A percentile compares a stretch with the other conserved stretches of the same genome.
Evolutionary conservation across 2,329 filamentous ascomycete species (phyloP).

Genomic region (Davidsoniella neocaledoniae): DNA sequence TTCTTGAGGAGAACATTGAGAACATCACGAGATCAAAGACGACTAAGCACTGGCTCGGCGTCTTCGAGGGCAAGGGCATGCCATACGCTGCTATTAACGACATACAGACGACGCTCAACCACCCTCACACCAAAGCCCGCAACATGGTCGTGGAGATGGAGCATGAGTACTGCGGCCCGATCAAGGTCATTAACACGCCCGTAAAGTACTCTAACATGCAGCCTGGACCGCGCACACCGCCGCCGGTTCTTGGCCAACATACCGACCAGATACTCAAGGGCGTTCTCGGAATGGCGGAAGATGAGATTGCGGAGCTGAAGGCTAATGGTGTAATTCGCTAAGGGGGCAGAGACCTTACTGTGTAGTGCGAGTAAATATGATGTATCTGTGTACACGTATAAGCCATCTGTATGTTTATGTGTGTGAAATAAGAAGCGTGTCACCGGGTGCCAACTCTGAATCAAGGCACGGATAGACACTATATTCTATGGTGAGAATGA

Average conservation of each 20-base stretch:
- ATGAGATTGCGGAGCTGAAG: slow-evolving; percentile 45
- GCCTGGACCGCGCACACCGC: slow-evolving; percentile 58
- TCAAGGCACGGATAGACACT: too few relatives aligned
- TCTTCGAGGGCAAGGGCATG: slow-evolving; percentile 82
- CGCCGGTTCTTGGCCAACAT: slow-evolving; percentile 75
- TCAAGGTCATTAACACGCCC: slow-evolving; percentile 85
- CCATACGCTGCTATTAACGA: slow-evolving; percentile 91
- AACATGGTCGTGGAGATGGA: slow-evolving; percentile 83
- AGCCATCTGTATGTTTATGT: not conserved
- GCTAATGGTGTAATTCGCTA: slow-evolving; percentile 48
- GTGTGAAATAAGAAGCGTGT: not conserved
- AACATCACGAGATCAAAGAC: slow-evolving; percentile 56
- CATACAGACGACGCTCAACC: slow-evolving; percentile 65
- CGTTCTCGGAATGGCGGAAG: slow-evolving; percentile 41
- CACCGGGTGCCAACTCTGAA: too few relatives aligned
- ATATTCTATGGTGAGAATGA: not conserved
- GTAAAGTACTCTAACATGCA: slow-evolving; percentile 81
- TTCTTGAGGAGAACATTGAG: slow-evolving; percentile 68
- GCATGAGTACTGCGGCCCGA: slow-evolving; percentile 64
- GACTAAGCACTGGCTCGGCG: slow-evolving; percentile 71
- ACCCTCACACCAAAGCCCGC: slow-evolving; percentile 69
- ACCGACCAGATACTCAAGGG: slow-evolving; percentile 58
- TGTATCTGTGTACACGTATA: not conserved
- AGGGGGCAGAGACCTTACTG: too few relatives aligned
- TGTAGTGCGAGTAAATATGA: too few relatives aligned